phyloP scores from a whole-genome alignment of 148 eudicot species.

The Spergularia bocconei region DNA sequence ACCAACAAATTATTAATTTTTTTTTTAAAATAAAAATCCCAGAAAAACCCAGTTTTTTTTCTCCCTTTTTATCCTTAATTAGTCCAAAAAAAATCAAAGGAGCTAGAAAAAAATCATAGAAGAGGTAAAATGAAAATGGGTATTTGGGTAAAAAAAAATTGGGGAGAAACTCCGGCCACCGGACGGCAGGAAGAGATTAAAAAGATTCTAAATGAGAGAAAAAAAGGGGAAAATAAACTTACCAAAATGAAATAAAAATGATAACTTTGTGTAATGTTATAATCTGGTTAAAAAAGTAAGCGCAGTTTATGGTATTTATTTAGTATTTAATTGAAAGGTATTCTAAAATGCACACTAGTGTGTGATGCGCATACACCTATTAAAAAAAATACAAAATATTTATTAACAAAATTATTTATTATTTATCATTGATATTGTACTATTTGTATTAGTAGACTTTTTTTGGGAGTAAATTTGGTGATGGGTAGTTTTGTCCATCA shows the following conservation, averaged over 20 bases:
- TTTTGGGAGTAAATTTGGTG: constrained; percentile 43
- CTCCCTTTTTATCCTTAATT: constrained; percentile 1
- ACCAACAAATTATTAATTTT: neutral
- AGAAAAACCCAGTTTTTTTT: constrained; percentile 18
- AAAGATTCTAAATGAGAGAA: constrained; percentile 15
- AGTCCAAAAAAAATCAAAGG: constrained; percentile 20
- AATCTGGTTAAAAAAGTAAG: constrained; percentile 48
- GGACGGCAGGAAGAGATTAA: constrained; percentile 21
- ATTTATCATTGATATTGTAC: neutral
- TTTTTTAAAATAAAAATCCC: constrained; percentile 7
- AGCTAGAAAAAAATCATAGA: constrained; percentile 19
- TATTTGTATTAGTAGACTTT: constrained; percentile 13
- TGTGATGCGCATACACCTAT: constrained; percentile 41
- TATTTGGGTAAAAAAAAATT: constrained; percentile 15
- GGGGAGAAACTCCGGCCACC: constrained; percentile 15
- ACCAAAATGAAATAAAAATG: constrained; percentile 50
- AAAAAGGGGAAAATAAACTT: constrained; percentile 23
- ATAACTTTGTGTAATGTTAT: constrained; percentile 39
- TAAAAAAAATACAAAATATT: neutral
- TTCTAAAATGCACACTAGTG: constrained; percentile 42
- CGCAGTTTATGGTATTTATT: constrained; percentile 38
- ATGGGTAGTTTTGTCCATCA: constrained; percentile 52
- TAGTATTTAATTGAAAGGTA: constrained; percentile 34
- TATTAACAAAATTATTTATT: neutral
- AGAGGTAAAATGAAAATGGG: constrained; percentile 30